Conservation (phyloP, 2,329 filamentous ascomycete species). For the Karstenula rhodostoma region DNA sequence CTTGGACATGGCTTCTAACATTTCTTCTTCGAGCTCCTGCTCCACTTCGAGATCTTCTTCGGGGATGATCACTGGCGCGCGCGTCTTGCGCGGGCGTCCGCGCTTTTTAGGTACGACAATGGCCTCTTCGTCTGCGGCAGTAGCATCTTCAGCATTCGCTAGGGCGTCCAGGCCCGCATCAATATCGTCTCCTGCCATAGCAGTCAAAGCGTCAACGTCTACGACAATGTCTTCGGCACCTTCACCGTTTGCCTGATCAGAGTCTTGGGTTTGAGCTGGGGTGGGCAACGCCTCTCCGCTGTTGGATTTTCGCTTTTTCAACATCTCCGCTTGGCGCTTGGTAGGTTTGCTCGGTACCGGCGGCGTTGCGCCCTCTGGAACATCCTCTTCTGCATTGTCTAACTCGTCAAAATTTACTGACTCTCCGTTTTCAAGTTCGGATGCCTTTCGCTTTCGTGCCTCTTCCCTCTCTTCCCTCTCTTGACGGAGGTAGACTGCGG, state of each 20-base stretch:
- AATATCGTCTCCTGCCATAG: slow-evolving; percentile 30
- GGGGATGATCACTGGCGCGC: slow-evolving; percentile 46
- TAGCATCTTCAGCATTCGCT: slow-evolving; percentile 26
- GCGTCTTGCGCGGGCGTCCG: slow-evolving; percentile 45
- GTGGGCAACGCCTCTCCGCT: neutral
- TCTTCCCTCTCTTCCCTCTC: slow-evolving; percentile 54
- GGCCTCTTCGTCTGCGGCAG: slow-evolving; percentile 29
- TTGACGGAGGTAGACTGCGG: slow-evolving; percentile 76
- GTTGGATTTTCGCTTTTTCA: slow-evolving; percentile 4
- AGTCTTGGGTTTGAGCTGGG: neutral
- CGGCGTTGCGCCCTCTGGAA: neutral
- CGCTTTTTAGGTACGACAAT: slow-evolving; percentile 47
- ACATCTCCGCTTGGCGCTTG: slow-evolving; percentile 8
- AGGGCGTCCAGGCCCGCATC: slow-evolving; percentile 32
- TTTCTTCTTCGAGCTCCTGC: slow-evolving; percentile 56
- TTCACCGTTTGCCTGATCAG: slow-evolving; percentile 12
- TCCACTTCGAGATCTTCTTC: slow-evolving; percentile 58
- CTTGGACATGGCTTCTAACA: slow-evolving; percentile 46
- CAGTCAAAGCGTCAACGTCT: slow-evolving; percentile 30
- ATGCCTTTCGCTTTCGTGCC: slow-evolving; percentile 33
- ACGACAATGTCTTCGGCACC: slow-evolving; percentile 13
- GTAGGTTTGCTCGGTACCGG: slow-evolving; percentile 2
- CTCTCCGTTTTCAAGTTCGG: slow-evolving; percentile 10
- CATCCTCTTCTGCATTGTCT: neutral
- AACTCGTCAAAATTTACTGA: neutral